Base-by-base conservation (phyloP, 2,329 filamentous ascomycete genomes). In the Colletotrichum australisinense region DNA sequence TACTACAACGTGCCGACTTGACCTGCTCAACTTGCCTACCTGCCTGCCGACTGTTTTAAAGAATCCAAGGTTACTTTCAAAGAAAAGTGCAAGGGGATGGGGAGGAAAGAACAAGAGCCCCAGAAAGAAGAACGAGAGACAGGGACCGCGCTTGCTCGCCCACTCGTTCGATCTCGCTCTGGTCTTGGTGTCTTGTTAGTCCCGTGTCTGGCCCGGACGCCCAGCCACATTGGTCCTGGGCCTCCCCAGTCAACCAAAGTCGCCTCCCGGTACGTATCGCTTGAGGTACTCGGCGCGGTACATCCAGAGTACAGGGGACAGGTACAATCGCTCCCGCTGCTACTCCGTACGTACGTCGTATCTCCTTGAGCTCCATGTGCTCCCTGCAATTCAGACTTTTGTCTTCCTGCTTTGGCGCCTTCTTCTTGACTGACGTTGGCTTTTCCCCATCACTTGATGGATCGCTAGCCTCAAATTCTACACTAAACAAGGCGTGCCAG, bases 211-310 rank as follows among this genome's bases (percentile, higher is more conserved):
- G 65, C 56, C 59, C 59, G 58, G 69, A 24, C 46, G 57, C 69
- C 69, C 59, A 69, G 53, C 66, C 69, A 72, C 58, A 69, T 72
- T 42, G 69, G 65, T 57, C 58, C 30, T 66, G 55, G 68, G 46
- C 22, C 46, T 46, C 32, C 30, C 56, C 62, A n/a, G 42, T 67
- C 11, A 49, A n/a, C 28, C 32, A 32, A 11, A 73, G 42, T 72
- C 55, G 66, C 55, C 58, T 59, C 60, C 38, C 22, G 53, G 66
- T 60, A 73, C 70, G 66, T 73, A 60, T 60, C 26, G 19, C 46
- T 38, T 7, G 11, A 32, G 16, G 52, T 58, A 52, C 67, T 60
- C 14, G 56, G 16, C 11, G 14, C n/a, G 64, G 64, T 62, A 63
- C 63, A 26, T 62, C 16, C 5, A 56, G 35, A 62, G 24, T 59